Base-by-base conservation (phyloP, 345 rosid species). In the Aegle marmelos region DNA sequence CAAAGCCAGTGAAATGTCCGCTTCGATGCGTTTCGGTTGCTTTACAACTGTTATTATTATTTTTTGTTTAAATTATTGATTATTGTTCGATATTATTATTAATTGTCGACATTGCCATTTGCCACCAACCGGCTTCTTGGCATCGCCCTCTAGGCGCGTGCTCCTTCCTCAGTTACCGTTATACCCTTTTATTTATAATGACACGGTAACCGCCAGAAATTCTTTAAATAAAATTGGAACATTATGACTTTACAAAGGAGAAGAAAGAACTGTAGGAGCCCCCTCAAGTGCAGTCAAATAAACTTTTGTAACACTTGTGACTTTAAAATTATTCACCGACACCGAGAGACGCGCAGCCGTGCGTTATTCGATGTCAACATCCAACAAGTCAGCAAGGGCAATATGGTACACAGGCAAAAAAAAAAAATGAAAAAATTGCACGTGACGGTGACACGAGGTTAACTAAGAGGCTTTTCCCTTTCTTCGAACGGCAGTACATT, bases 81-180 rank as follows among this genome's bases (percentile, higher is more conserved):
- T 37, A 64, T 3, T 6, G 19, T 78, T 30, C 73, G 63, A 54
- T 31, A 22, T 2, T 21, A 22, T 2, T 21, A 19, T 36, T 19
- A 65, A 30, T 60, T 36, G 67, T 78, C 85, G 84, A 82, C 86
- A 62, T 7, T 58, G 59, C 37, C 76, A 74, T 72, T 7, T 50
- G 59, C 37, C 76, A 74, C 75, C 76, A 22, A 41, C 79, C 56
- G 66, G 62, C 25, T 79, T 73, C 28, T 72, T 74, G 70, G 82
- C 73, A 68, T 21, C 11, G 1, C 70, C 72, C 84, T 62, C 50
- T 33, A 50, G 24, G 28, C 24, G 11, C 53, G 21, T 2, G 14
- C 11, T 24, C 9, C 3, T 8, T 30, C 24, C 0, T 1, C 22
- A 7, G 10, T 74, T 74, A 63, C 69, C 0, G 30, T 62, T 62